Base-by-base conservation (phyloP, 805 yeast species). In the Metahyphopichia silvanorum region DNA sequence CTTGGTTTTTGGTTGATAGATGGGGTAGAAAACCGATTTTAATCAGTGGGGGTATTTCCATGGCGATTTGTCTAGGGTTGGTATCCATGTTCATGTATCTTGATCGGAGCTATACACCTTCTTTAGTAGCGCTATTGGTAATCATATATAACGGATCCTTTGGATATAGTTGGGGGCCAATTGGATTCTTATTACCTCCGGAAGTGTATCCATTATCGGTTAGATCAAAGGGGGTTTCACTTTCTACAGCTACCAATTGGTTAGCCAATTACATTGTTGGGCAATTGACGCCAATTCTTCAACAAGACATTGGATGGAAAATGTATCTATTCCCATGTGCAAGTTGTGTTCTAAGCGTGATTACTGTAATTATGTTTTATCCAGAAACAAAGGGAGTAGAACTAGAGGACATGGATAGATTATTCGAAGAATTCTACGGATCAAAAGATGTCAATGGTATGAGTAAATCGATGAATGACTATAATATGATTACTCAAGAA, bases 161-260 rank as follows among this genome's bases (percentile, higher is more conserved):
- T 44, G 73, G 73, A 4, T 66, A 54, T 45, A 60, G 68, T 38
- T 66, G 71, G 71, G 73, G 73, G 4, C 73, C 73, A 5, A 56
- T 66, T 17, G 71, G 71, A 13, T 66, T 63, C 27, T 55, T 66
- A 25, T 56, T 65, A 24, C 71, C 71, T 2, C 71, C 71, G 2
- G 73, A 66, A 40, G 69, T 63, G 25, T 62, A 55, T 35, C 71
- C 72, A 9, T 49, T 67, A 34, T 61, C 69, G 8, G 60, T 66
- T 22, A 44, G 73, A 34, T 49, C 68, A 20, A 66, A 65, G 40
- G 73, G 73, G 12, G 71, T 66, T 8, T 65, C 71, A 7, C 42
- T 67, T 6, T 63, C 71, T 3, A 66, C 70, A 3, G 70, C 72
- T 4, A 54, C 69, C 27, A 67, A 67, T 41, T 67, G 73, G 73